Percentiles rank a stretch among this genome's conserved stretches.
phyloP scores from a whole-genome alignment of 1,139 yeast genomes.

The Taphrina flavorubra region DNA sequence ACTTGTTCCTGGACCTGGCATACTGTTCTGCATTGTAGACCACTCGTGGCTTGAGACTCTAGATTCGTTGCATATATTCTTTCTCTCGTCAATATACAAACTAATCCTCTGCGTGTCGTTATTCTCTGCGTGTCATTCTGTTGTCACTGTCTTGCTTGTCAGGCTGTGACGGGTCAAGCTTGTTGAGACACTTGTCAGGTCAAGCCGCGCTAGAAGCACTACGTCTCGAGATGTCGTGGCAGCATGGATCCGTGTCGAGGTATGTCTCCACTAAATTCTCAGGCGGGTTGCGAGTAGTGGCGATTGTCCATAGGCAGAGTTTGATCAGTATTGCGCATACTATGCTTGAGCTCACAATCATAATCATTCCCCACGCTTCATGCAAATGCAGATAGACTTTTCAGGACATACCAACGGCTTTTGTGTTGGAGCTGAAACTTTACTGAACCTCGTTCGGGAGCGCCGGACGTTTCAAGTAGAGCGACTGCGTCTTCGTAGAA shows the following conservation, averaged over 20 bases:
- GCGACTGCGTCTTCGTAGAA: background rate
- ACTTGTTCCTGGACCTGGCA: slow-evolving; percentile 14
- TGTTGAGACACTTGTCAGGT: background rate
- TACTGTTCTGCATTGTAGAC: slow-evolving; percentile 1
- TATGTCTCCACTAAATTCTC: background rate
- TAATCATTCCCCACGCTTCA: background rate
- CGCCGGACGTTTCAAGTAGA: background rate
- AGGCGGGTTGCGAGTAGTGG: background rate
- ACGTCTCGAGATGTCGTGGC: background rate
- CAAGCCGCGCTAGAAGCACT: background rate
- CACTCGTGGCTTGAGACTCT: background rate
- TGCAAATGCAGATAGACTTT: no score
- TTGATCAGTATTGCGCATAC: background rate
- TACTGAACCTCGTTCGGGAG: background rate
- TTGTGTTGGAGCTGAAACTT: background rate
- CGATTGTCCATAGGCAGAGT: background rate
- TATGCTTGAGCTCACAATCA: background rate
- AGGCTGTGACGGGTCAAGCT: no score
- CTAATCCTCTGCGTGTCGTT: no score
- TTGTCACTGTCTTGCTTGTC: no score
- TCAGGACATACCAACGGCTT: no score
- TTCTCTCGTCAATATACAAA: no score
- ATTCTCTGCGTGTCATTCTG: no score
- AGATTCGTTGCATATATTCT: background rate
- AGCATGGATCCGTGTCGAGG: background rate